Conservation (phyloP, 768 basidiomycete species). For the Kwoniella sp. region DNA sequence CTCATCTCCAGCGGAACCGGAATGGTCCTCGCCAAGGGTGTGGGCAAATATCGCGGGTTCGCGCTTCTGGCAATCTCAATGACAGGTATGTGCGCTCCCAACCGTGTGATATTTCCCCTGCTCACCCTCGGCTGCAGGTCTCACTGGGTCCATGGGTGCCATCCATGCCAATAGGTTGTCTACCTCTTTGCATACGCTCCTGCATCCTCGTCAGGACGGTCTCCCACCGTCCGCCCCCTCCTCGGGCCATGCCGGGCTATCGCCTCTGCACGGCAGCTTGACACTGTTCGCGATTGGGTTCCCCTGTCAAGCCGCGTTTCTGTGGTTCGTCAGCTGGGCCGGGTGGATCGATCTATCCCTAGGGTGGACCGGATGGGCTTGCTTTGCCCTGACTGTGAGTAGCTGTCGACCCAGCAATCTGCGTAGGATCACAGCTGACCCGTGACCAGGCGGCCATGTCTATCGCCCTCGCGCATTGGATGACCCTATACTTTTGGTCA, state of each 20-base stretch:
- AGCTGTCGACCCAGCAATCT: not conserved
- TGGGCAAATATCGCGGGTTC: slow-evolving; percentile 79
- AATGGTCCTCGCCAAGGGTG: slow-evolving; percentile 84
- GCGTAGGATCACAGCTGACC: no score
- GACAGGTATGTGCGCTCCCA: slow-evolving; percentile 61
- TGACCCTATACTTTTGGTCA: slow-evolving; percentile 76
- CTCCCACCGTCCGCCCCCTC: slow-evolving; percentile 1
- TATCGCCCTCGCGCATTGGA: slow-evolving; percentile 60
- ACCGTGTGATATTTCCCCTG: not conserved
- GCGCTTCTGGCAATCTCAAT: slow-evolving; percentile 82
- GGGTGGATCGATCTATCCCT: slow-evolving; percentile 75
- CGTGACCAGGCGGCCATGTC: slow-evolving; percentile 63
- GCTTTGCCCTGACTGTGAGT: slow-evolving; percentile 75
- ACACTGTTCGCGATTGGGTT: slow-evolving; percentile 70
- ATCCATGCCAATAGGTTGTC: slow-evolving; percentile 85
- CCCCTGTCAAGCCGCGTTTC: slow-evolving; percentile 75
- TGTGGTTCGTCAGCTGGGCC: slow-evolving; percentile 60
- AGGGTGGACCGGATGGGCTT: slow-evolving; percentile 62
- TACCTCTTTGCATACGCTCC: slow-evolving; percentile 65
- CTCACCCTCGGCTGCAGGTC: slow-evolving; percentile 53
- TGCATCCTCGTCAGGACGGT: slow-evolving; percentile 16
- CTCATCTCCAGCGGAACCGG: slow-evolving; percentile 74
- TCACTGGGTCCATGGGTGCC: slow-evolving; percentile 84
- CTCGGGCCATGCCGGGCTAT: slow-evolving; percentile 13
- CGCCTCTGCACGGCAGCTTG: slow-evolving; percentile 50